These are phyloP conservation scores for Cylindrodendrum hubeiense DNA, from an alignment of 2,329 filamentous ascomycete genomes.

Conservation along the genomic window DNA sequence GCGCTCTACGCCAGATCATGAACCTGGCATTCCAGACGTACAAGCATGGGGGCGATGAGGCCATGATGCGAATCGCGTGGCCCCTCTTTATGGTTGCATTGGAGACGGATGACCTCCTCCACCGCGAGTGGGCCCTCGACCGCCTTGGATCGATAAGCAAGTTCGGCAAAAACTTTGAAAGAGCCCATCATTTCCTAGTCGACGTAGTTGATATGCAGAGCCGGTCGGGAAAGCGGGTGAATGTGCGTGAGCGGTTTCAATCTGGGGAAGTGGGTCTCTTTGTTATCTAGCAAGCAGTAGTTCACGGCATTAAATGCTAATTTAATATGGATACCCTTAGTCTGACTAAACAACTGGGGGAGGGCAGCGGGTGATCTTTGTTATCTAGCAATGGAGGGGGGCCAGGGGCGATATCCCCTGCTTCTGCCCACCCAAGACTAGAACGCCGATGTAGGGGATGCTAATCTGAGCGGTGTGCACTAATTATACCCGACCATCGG, in stretches of 20 bases:
- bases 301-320: neutral
- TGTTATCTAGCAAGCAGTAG: conserved; percentile 31
- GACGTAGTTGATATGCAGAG: conserved; percentile 38
- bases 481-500: conserved; percentile 1
- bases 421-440: neutral
- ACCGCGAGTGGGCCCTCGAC: conserved; percentile 50
- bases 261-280: conserved; percentile 32
- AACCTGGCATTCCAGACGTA: conserved; percentile 49
- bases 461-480: neutral
- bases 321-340: neutral
- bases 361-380: no score
- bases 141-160: conserved; percentile 46
- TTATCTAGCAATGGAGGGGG: neutral
- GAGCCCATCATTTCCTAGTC: conserved; percentile 46
- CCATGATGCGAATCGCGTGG: conserved; percentile 49
- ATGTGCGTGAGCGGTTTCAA: conserved; percentile 34
- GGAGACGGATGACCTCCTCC: conserved; percentile 48
- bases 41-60: conserved; percentile 48
- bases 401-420: neutral
- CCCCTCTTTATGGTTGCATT: conserved; percentile 52
- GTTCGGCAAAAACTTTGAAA: conserved; percentile 49
- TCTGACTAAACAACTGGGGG: neutral
- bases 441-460: neutral
- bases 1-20: conserved; percentile 35
- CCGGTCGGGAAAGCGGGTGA: conserved; percentile 20